Conservation (phyloP, 805 yeast species). For the Metschnikowia kofuensis region DNA sequence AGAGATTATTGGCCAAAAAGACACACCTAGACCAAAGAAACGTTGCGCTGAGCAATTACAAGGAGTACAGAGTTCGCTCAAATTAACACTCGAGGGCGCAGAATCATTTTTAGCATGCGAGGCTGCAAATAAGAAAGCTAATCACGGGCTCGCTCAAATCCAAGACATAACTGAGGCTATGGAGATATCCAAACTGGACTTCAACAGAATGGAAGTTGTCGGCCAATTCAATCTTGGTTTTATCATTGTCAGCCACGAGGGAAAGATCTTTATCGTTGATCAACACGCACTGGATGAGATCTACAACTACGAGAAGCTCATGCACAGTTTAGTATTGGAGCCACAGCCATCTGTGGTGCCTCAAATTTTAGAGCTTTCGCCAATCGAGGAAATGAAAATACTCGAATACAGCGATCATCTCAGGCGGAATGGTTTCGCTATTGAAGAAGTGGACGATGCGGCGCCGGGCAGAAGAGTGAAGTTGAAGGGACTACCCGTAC, state of each 20-base stretch:
- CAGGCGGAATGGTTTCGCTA: slow-evolving; percentile 68
- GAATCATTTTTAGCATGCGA: not conserved
- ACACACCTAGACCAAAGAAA: not conserved
- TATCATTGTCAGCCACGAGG: slow-evolving; percentile 59
- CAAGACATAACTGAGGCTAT: slow-evolving; percentile 15
- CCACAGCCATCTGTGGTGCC: slow-evolving; percentile 58
- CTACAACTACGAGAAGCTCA: slow-evolving; percentile 76
- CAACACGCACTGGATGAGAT: slow-evolving; percentile 99
- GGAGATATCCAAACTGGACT: slow-evolving; percentile 65
- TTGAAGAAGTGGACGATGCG: slow-evolving; percentile 46
- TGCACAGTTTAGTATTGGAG: slow-evolving; percentile 52
- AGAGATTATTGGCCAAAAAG: not conserved
- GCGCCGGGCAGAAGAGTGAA: slow-evolving; percentile 56
- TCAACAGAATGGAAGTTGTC: slow-evolving; percentile 67
- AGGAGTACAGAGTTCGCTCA: not conserved
- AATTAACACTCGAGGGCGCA: slow-evolving; percentile 1
- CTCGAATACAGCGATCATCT: slow-evolving; percentile 58
- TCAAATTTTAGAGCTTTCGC: slow-evolving; percentile 62
- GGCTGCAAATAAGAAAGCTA: not conserved
- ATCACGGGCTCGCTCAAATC: slow-evolving; percentile 8
- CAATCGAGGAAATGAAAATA: slow-evolving; percentile 75
- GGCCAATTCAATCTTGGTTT: slow-evolving; percentile 98
- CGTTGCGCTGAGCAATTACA: slow-evolving; percentile 4
- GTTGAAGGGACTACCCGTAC: slow-evolving; percentile 66
- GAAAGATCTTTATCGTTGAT: slow-evolving; percentile 81